A percentile compares a stretch with the other conserved stretches of the same genome.
Evolutionary conservation across 352 stramenopile species (phyloP).

Genomic region (Phytophthora sojae): DNA sequence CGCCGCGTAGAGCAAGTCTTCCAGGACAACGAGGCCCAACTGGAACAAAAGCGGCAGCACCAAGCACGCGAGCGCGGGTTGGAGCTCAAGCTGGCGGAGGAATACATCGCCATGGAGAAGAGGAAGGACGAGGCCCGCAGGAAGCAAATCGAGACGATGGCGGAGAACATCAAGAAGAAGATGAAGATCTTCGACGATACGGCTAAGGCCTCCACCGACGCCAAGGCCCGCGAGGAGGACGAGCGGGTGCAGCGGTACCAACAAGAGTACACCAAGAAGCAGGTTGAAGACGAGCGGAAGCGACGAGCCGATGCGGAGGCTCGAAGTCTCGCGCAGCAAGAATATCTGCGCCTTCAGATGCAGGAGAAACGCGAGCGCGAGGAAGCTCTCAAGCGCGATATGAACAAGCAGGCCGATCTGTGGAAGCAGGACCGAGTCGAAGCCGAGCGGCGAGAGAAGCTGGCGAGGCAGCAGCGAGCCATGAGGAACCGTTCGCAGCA

Average conservation of each 20-base stretch:
- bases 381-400: constrained; percentile 53
- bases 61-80: constrained; percentile 63
- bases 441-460: constrained; percentile 59
- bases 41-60: constrained; percentile 64
- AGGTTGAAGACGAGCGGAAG: constrained; percentile 60
- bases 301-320: constrained; percentile 63
- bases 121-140: constrained; percentile 67
- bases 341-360: constrained; percentile 69
- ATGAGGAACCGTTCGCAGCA: constrained; percentile 68
- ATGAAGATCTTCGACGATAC: constrained; percentile 90
- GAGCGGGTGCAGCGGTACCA: constrained; percentile 69
- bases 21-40: constrained; percentile 68
- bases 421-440: constrained; percentile 75
- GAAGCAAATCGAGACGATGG: constrained; percentile 77
- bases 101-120: constrained; percentile 82
- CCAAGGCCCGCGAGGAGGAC: constrained; percentile 71
- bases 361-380: constrained; percentile 77
- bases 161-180: constrained; percentile 76
- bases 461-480: constrained; percentile 59
- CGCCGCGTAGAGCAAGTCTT: constrained; percentile 63
- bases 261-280: constrained; percentile 65
- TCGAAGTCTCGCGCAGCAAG: constrained; percentile 57
- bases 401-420: constrained; percentile 85
- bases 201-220: constrained; percentile 70
- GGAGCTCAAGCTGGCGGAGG: constrained; percentile 70